phyloP scores from a whole-genome alignment of 2,329 filamentous ascomycete genomes.

The Cladosporium sp. region DNA sequence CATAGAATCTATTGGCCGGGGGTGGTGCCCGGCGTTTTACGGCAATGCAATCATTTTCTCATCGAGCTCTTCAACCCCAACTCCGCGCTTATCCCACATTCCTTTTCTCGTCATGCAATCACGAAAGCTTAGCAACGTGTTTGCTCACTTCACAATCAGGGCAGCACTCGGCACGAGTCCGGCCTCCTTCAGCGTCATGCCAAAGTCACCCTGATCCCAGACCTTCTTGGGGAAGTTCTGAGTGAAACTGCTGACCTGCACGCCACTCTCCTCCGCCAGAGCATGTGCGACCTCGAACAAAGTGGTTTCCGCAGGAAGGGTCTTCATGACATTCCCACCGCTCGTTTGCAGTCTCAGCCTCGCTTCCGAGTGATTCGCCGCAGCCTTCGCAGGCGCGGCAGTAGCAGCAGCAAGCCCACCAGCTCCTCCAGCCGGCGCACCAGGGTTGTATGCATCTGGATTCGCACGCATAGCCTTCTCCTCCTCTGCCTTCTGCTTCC shows the following conservation, averaged over 20 bases:
- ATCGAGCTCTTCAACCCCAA: neutral
- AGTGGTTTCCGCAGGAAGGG: slow-evolving; percentile 80
- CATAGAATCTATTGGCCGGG: slow-evolving; percentile 2
- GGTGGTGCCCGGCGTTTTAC: neutral
- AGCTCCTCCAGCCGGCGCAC: slow-evolving; percentile 38
- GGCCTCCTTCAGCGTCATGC: slow-evolving; percentile 86
- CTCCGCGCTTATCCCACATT: neutral
- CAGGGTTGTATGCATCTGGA: slow-evolving; percentile 46
- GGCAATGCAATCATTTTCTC: neutral
- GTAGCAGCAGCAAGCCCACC: slow-evolving; percentile 27
- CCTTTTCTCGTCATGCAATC: neutral
- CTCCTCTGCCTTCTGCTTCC: slow-evolving; percentile 74
- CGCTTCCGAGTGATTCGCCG: slow-evolving; percentile 70
- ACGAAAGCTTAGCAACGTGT: neutral
- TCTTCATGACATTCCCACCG: slow-evolving; percentile 80
- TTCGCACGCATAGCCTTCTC: slow-evolving; percentile 84
- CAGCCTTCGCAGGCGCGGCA: slow-evolving; percentile 46
- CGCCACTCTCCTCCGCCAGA: slow-evolving; percentile 63
- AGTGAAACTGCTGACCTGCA: slow-evolving; percentile 67
- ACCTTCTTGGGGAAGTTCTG: slow-evolving; percentile 84
- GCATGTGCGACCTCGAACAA: slow-evolving; percentile 84
- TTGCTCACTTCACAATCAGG: slow-evolving; percentile 57
- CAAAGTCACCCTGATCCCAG: slow-evolving; percentile 66
- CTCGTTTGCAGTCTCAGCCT: slow-evolving; percentile 74
- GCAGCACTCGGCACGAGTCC: slow-evolving; percentile 88